A percentile compares a stretch with the other conserved stretches of the same genome.
These are phyloP conservation scores for Stereum hirsutum DNA, from an alignment of 1,284 basidiomycete genomes.

Conservation along the genomic window DNA sequence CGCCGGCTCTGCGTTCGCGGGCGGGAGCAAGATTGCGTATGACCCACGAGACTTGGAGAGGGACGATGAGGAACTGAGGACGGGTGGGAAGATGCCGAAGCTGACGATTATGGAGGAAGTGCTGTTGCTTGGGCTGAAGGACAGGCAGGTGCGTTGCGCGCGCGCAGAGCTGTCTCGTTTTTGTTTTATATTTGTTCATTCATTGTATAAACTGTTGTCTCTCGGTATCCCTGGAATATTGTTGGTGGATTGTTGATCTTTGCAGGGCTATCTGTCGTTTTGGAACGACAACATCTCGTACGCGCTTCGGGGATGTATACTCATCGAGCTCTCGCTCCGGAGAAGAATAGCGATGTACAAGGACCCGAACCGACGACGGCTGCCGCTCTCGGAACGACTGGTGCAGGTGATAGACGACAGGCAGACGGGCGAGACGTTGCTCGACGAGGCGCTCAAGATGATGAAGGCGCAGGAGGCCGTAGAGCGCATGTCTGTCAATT, in stretches of 20 bases:
- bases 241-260: not conserved
- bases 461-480: slow-evolving; percentile 62
- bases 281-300: slow-evolving; percentile 99
- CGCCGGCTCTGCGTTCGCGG: slow-evolving; percentile 75
- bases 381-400: slow-evolving; percentile 74
- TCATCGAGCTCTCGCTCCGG: slow-evolving; percentile 88
- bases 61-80: slow-evolving; percentile 58
- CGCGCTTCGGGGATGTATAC: slow-evolving; percentile 88
- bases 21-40: slow-evolving; percentile 82
- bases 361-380: slow-evolving; percentile 73
- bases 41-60: slow-evolving; percentile 88
- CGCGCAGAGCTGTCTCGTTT: too few species aligned
- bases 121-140: slow-evolving; percentile 83
- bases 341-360: slow-evolving; percentile 83
- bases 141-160: slow-evolving; percentile 78
- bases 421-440: slow-evolving; percentile 89
- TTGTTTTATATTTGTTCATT: too few species aligned
- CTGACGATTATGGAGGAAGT: slow-evolving; percentile 98
- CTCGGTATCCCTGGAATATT: too few species aligned
- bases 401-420: slow-evolving; percentile 88
- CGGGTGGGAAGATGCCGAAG: slow-evolving; percentile 70
- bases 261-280: slow-evolving; percentile 85
- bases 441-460: slow-evolving; percentile 94
- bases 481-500: slow-evolving; percentile 83
- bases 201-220: too few species aligned